phyloP scores from a whole-genome alignment of 768 basidiomycete species.

The Ramaria rubella region DNA sequence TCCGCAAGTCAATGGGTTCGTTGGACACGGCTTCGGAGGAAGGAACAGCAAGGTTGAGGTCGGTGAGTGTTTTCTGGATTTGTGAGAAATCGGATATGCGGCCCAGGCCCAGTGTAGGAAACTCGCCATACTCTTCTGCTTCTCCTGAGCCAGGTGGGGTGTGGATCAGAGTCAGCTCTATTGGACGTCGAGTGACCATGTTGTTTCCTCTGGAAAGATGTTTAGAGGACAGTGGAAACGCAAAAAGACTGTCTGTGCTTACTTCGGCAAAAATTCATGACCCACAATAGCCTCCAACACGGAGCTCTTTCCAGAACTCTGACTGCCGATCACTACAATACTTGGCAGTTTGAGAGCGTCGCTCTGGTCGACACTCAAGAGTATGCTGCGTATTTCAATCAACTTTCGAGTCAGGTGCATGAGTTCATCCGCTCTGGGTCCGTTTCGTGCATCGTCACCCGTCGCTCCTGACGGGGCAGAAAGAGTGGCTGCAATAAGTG shows the following conservation, averaged over 20 bases:
- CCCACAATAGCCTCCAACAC: constrained; percentile 97
- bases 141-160: constrained; percentile 53
- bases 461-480: constrained; percentile 67
- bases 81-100: constrained; percentile 87
- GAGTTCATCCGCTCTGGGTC: constrained; percentile 67
- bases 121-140: constrained; percentile 84
- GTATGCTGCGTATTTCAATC: constrained; percentile 91
- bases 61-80: constrained; percentile 88
- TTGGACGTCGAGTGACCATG: constrained; percentile 98
- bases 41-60: constrained; percentile 92
- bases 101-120: constrained; percentile 83
- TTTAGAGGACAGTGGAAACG: background rate
- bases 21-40: constrained; percentile 86
- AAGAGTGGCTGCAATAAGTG: constrained; percentile 70
- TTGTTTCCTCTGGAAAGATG: constrained; percentile 73
- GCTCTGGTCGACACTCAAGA: constrained; percentile 94
- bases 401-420: constrained; percentile 92
- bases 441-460: constrained; percentile 30
- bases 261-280: constrained; percentile 98
- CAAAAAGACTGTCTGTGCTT: constrained; percentile 26
- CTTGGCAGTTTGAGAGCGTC: constrained; percentile 92
- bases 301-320: constrained; percentile 97
- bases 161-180: constrained; percentile 95
- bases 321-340: constrained; percentile 97
- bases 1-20: constrained; percentile 93